These are phyloP conservation scores for Hypomyces perniciosus DNA, from an alignment of 2,329 filamentous ascomycete genomes.

Conservation along the genomic window DNA sequence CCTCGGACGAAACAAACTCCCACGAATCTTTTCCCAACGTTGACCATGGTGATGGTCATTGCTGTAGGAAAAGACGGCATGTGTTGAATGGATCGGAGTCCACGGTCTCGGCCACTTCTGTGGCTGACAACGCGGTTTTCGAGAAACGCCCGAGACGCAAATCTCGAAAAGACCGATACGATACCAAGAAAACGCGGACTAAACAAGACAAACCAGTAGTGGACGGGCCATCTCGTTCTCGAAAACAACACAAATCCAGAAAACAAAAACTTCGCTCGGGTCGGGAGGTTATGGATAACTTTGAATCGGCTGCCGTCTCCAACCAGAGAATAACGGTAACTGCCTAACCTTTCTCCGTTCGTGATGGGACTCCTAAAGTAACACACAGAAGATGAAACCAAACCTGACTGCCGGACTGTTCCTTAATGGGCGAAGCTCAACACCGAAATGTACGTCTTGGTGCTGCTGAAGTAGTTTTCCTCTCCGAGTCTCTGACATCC, in stretches of 20 bases:
- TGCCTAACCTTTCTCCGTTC: not conserved
- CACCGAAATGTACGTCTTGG: constrained; percentile 1
- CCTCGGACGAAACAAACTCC: not conserved
- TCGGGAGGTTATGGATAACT: constrained; percentile 48
- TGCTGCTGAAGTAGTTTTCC: not conserved
- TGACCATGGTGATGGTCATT: not conserved
- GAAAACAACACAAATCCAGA: constrained; percentile 11
- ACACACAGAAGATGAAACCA: constrained; percentile 26
- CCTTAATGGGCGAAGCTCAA: constrained; percentile 26
- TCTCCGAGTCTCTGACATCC: constrained; percentile 18
- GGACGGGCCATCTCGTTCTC: not conserved
- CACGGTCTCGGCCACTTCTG: not conserved
- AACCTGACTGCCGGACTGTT: constrained; percentile 29
- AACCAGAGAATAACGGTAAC: constrained; percentile 30
- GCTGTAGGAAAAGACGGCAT: not conserved
- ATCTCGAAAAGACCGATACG: constrained; percentile 16
- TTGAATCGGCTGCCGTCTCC: constrained; percentile 48
- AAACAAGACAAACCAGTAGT: not conserved
- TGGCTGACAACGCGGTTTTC: not conserved
- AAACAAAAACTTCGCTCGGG: constrained; percentile 30
- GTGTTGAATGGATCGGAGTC: not conserved
- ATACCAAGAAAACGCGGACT: constrained; percentile 4
- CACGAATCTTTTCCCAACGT: not conserved
- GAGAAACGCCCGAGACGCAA: constrained; percentile 15
- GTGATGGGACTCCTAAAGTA: not conserved